phyloP scores from a whole-genome alignment of 2,329 filamentous ascomycete genomes.

The Colletotrichum sublineola region DNA sequence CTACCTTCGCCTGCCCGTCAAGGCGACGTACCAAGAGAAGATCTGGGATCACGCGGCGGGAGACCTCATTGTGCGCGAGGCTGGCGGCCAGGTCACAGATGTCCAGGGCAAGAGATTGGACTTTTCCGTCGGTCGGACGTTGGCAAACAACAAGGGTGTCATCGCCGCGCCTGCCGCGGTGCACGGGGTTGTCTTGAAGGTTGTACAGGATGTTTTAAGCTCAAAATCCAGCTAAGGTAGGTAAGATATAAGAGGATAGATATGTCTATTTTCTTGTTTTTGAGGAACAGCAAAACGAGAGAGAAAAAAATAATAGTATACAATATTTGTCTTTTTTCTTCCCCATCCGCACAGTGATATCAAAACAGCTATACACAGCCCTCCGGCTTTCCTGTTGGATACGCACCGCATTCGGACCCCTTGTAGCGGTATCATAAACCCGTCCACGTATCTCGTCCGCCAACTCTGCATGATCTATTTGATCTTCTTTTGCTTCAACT shows the following conservation, averaged over 20 bases:
- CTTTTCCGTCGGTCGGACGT: constrained; percentile 87
- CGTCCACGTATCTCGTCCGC: not conserved
- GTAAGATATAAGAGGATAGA: not conserved
- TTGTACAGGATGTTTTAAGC: constrained; percentile 82
- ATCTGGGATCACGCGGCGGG: constrained; percentile 99
- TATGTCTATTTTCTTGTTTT: not conserved
- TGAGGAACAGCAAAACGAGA: constrained; percentile 2
- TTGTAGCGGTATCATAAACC: not conserved
- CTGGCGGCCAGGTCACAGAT: constrained; percentile 92
- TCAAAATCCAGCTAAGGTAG: constrained; percentile 42
- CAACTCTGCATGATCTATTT: constrained; percentile 68
- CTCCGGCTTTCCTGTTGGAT: constrained; percentile 5
- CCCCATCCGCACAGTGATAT: constrained; percentile 35
- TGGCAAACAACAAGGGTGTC: constrained; percentile 93
- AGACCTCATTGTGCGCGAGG: constrained; percentile 93
- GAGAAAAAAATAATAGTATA: constrained; percentile 28
- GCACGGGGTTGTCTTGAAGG: constrained; percentile 82
- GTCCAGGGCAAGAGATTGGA: constrained; percentile 86
- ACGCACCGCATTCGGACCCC: not conserved
- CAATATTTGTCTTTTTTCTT: constrained; percentile 23
- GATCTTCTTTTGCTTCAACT: constrained; percentile 97
- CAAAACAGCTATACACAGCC: constrained; percentile 42
- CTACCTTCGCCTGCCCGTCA: constrained; percentile 89
- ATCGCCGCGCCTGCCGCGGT: constrained; percentile 85
- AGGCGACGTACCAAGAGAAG: constrained; percentile 94